Conservation (phyloP, 1,284 basidiomycete species). For the Ceratobasidium sp. region DNA sequence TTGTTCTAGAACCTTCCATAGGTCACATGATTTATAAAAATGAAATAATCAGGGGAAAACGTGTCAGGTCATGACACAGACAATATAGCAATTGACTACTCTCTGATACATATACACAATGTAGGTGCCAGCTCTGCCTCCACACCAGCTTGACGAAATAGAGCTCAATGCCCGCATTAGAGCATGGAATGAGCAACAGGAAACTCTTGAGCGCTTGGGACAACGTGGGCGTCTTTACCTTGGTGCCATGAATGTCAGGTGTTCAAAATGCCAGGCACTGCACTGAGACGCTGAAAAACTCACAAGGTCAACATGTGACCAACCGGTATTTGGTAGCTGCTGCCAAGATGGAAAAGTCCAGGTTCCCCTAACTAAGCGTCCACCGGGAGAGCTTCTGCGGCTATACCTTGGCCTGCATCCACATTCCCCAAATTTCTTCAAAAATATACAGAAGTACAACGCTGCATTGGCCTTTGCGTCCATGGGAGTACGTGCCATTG, state of each 20-base stretch:
- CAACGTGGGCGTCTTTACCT: background rate
- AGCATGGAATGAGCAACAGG: background rate
- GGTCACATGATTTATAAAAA: too few species aligned
- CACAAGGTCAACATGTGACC: background rate
- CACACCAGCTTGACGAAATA: background rate
- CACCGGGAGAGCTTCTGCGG: background rate
- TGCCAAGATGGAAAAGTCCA: background rate
- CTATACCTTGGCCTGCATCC: background rate
- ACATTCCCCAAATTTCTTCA: background rate
- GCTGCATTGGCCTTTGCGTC: slow-evolving; percentile 26
- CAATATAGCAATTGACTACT: too few species aligned
- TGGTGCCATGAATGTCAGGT: background rate
- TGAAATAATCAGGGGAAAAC: too few species aligned
- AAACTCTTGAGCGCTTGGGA: background rate
- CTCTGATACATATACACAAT: background rate
- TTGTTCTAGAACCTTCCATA: too few species aligned
- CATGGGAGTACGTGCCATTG: background rate
- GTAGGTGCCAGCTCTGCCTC: background rate
- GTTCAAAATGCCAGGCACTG: background rate
- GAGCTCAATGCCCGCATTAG: background rate
- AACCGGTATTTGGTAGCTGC: background rate
- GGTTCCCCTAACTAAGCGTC: background rate
- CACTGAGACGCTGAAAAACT: slow-evolving; percentile 6
- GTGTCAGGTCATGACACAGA: too few species aligned
- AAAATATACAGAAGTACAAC: slow-evolving; percentile 30